These are phyloP conservation scores for Debaryomyces udenii DNA, from an alignment of 1,139 yeast genomes.

Conservation along the genomic window DNA sequence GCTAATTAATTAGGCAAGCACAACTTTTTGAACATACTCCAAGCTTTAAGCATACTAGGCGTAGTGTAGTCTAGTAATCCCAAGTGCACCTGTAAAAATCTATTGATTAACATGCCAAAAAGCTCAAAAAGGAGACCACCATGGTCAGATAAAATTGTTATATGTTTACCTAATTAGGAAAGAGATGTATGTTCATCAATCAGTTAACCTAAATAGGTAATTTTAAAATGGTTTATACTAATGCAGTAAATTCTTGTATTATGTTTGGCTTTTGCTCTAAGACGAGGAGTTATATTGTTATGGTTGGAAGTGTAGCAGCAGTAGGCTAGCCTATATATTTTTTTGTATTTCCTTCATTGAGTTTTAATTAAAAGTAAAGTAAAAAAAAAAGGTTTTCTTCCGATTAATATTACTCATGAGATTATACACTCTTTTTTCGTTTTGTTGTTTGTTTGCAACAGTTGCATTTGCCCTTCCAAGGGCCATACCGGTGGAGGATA, in stretches of 20 bases:
- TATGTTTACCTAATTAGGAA: conserved; percentile 17
- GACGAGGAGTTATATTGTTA: conserved; percentile 7
- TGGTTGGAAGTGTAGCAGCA: neutral
- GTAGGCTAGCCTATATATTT: neutral
- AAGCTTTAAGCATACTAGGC: too few species aligned
- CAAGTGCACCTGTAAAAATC: too few species aligned
- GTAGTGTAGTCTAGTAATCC: too few species aligned
- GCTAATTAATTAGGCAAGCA: too few species aligned
- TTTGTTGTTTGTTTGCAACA: conserved; percentile 13
- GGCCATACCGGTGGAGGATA: conserved; percentile 23
- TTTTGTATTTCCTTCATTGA: neutral
- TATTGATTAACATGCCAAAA: neutral
- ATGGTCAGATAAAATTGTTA: neutral
- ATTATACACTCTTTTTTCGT: conserved; percentile 10
- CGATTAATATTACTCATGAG: conserved; percentile 9
- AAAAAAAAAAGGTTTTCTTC: neutral
- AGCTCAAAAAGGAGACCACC: neutral
- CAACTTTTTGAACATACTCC: too few species aligned
- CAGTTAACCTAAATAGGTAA: conserved; percentile 17
- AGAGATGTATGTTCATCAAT: conserved; percentile 9
- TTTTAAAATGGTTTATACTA: conserved; percentile 9
- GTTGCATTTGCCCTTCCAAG: conserved; percentile 21
- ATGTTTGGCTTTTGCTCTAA: conserved; percentile 5
- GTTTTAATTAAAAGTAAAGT: neutral
- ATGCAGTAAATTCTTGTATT: conserved; percentile 11